These are phyloP conservation scores for Ramaria rubella DNA, from an alignment of 768 basidiomycete species.

Conservation along the genomic window DNA sequence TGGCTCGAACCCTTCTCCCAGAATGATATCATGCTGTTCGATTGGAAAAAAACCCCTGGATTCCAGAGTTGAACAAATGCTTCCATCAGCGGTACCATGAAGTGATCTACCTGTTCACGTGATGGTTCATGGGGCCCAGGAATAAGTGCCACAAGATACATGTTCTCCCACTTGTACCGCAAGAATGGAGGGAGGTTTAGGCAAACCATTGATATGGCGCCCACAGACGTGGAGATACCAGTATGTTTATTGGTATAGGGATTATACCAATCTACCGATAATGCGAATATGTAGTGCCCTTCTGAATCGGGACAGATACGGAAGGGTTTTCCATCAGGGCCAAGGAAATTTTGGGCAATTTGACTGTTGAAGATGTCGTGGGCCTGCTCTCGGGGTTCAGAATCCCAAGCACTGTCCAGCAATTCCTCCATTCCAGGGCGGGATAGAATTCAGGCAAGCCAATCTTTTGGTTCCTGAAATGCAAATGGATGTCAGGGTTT, in stretches of 20 bases:
- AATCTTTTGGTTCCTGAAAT: constrained; percentile 16
- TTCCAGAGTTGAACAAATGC: constrained; percentile 22
- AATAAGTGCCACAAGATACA: constrained; percentile 30
- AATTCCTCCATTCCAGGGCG: no score
- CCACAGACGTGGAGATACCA: constrained; percentile 25
- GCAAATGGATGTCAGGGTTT: neutral
- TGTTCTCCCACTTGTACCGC: no score
- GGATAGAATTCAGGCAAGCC: constrained; percentile 22
- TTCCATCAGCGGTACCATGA: constrained; percentile 19
- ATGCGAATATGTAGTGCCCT: constrained; percentile 25
- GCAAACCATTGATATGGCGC: constrained; percentile 29
- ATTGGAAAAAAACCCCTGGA: constrained; percentile 22
- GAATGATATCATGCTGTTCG: constrained; percentile 12
- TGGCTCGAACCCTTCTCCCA: constrained; percentile 14
- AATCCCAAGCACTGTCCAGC: constrained; percentile 17
- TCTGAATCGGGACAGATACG: constrained; percentile 11
- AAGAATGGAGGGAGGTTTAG: constrained; percentile 30
- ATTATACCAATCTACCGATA: constrained; percentile 34
- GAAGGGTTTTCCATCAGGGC: constrained; percentile 22
- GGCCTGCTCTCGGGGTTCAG: neutral
- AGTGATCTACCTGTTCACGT: constrained; percentile 18
- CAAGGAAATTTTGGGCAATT: constrained; percentile 21
- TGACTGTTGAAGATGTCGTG: constrained; percentile 25
- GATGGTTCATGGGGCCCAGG: constrained; percentile 31
- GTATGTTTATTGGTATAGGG: constrained; percentile 21